Evolutionary conservation across 2,329 filamentous ascomycete genomes (phyloP).

Genomic region (Ophiostoma piceae): DNA sequence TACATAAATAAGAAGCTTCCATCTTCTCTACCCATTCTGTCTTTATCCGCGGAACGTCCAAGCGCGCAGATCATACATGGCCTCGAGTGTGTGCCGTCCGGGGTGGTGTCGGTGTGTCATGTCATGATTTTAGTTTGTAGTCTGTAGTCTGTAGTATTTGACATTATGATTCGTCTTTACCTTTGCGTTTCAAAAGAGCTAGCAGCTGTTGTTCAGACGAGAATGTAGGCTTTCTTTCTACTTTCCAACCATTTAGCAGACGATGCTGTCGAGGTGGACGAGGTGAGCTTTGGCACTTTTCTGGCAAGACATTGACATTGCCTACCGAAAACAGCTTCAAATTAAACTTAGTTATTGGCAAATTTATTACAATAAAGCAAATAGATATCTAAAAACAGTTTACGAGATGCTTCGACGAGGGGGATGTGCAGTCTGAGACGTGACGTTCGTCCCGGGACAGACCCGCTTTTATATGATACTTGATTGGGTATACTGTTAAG

Average conservation of each 20-base stretch:
- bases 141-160: neutral
- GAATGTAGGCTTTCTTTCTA: neutral
- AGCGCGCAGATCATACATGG: conserved; percentile 22
- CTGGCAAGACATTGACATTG: too few relatives aligned
- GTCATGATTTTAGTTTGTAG: too few relatives aligned
- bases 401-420: neutral
- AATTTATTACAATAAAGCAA: too few relatives aligned
- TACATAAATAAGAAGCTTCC: too few relatives aligned
- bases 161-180: neutral
- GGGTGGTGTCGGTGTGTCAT: neutral
- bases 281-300: too few relatives aligned
- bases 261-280: too few relatives aligned
- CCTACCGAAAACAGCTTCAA: too few relatives aligned
- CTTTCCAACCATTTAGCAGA: too few relatives aligned
- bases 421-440: neutral
- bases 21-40: conserved; percentile 12
- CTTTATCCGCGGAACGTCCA: conserved; percentile 18
- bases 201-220: neutral
- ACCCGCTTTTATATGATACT: neutral
- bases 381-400: too few relatives aligned
- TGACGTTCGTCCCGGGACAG: neutral
- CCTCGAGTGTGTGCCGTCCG: neutral
- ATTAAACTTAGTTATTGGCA: too few relatives aligned
- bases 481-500: neutral
- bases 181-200: neutral